Conservation (phyloP, 208 protist genomes). For the Acanthamoeba culbertsoni region DNA sequence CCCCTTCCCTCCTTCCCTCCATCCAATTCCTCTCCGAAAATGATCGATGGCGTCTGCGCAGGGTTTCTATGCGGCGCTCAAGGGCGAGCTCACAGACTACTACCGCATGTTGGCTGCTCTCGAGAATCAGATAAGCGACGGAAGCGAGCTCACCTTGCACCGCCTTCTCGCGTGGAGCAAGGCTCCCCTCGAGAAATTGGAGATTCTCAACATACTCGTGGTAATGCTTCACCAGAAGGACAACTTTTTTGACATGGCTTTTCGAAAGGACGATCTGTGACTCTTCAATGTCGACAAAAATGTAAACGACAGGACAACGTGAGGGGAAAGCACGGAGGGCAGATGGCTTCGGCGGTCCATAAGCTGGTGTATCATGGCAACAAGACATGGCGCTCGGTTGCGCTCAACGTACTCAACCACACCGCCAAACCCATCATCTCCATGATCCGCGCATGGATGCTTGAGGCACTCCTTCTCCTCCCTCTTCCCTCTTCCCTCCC, state of each 20-base stretch:
- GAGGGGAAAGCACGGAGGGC: background rate
- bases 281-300: too few relatives aligned
- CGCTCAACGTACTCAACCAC: background rate
- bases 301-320: background rate
- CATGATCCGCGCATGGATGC: slow-evolving; percentile 37
- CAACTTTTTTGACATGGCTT: background rate
- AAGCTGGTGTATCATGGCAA: slow-evolving; percentile 15
- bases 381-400: background rate
- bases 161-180: slow-evolving; percentile 72
- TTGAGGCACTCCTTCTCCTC: background rate
- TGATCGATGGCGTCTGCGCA: too few relatives aligned
- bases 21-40: too few relatives aligned
- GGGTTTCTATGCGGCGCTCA: slow-evolving; percentile 68
- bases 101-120: slow-evolving; percentile 75
- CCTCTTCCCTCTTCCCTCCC: too few relatives aligned
- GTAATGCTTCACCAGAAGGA: background rate
- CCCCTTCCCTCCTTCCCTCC: too few relatives aligned
- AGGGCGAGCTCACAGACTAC: slow-evolving; percentile 77
- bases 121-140: slow-evolving; percentile 66
- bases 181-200: slow-evolving; percentile 64
- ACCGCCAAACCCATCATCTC: slow-evolving; percentile 39
- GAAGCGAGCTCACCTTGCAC: slow-evolving; percentile 60
- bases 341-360: background rate
- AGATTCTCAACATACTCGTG: slow-evolving; percentile 53
- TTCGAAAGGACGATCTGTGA: too few relatives aligned